These are phyloP conservation scores for Cyberlindnera euphorbiae DNA, from an alignment of 805 yeast genomes.

Conservation along the genomic window DNA sequence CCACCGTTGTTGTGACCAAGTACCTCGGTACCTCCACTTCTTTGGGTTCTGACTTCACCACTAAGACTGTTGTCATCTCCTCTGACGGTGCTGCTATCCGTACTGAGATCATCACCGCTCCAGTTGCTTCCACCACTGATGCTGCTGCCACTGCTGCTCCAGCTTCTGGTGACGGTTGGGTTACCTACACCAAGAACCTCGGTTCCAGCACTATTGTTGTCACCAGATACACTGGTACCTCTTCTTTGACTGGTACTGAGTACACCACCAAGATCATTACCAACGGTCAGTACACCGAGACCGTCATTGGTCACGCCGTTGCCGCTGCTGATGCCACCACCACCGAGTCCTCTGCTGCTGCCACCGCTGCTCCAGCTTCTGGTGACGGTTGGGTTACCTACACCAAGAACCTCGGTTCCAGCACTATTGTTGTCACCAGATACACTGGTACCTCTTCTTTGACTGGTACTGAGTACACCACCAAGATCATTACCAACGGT, in stretches of 20 bases:
- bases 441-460: too few relatives aligned
- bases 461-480: too few relatives aligned
- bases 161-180: constrained; percentile 1
- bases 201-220: constrained; percentile 6
- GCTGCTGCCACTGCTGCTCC: neutral
- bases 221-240: constrained; percentile 3
- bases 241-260: constrained; percentile 1
- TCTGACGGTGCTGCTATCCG: neutral
- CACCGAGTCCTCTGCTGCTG: neutral
- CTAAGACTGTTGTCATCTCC: neutral
- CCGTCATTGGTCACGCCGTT: constrained; percentile 2
- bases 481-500: too few relatives aligned
- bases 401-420: too few relatives aligned
- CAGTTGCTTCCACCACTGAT: neutral
- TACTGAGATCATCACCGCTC: neutral
- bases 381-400: too few relatives aligned
- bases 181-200: constrained; percentile 3
- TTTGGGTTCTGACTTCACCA: constrained; percentile 2
- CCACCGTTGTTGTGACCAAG: constrained; percentile 1
- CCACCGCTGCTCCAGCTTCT: neutral
- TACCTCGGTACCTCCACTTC: constrained; percentile 1
- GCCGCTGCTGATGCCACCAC: constrained; percentile 6
- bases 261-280: constrained; percentile 1
- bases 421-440: too few relatives aligned
- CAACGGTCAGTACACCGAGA: neutral